phyloP scores from a whole-genome alignment of 2,329 filamentous ascomycete genomes.

The Mycosphaerella sp. region DNA sequence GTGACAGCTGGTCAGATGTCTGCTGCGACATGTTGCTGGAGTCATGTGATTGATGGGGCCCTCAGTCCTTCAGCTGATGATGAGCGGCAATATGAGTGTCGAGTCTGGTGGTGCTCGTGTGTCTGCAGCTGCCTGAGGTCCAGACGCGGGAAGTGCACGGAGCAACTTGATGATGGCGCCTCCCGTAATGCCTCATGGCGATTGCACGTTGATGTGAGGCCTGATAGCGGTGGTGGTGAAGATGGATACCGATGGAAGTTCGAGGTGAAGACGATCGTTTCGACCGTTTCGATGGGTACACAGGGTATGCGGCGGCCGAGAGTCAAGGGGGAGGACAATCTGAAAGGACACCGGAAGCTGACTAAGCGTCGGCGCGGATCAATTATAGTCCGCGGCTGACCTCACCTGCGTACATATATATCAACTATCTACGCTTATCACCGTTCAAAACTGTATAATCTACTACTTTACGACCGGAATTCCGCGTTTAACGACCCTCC shows the following conservation, averaged over 20 bases:
- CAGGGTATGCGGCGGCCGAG: too few relatives aligned
- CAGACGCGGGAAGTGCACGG: not conserved
- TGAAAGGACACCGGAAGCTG: too few relatives aligned
- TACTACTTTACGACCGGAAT: too few relatives aligned
- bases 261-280: not conserved
- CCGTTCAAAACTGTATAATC: too few relatives aligned
- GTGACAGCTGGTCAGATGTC: slow-evolving; percentile 20
- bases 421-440: too few relatives aligned
- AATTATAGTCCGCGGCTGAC: too few relatives aligned
- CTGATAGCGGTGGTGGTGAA: not conserved
- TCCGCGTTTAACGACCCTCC: too few relatives aligned
- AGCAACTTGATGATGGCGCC: not conserved
- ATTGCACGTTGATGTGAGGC: not conserved
- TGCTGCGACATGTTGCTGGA: slow-evolving; percentile 19
- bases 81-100: not conserved
- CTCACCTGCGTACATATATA: too few relatives aligned
- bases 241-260: not conserved
- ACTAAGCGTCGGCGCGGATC: too few relatives aligned
- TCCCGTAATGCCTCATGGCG: not conserved
- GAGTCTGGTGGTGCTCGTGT: not conserved
- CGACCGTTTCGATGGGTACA: too few relatives aligned
- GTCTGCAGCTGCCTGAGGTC: not conserved
- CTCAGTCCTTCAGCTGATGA: not conserved
- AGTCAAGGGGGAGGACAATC: too few relatives aligned
- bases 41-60: slow-evolving; percentile 13